These are phyloP conservation scores for Isabelozyma heimii DNA, from an alignment of 805 yeast genomes.

Conservation along the genomic window DNA sequence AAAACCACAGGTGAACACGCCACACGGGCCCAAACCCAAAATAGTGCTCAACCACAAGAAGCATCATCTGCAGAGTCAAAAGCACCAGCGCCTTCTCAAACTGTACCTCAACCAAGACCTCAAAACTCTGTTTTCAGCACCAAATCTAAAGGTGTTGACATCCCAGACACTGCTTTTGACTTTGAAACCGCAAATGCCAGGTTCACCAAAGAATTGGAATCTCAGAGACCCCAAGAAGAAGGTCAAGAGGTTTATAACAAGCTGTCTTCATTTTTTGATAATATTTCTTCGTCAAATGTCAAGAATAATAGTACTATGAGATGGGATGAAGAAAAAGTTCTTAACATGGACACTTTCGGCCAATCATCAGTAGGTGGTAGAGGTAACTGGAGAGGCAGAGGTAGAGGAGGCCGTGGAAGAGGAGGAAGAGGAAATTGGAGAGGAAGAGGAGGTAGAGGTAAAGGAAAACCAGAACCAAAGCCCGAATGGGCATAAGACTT, in stretches of 20 bases:
- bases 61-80: conserved; percentile 10
- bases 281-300: conserved; percentile 65
- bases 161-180: conserved; percentile 66
- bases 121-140: conserved; percentile 4
- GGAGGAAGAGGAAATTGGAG: conserved; percentile 15
- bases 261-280: conserved; percentile 85
- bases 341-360: conserved; percentile 84
- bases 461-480: conserved; percentile 12
- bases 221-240: conserved; percentile 27
- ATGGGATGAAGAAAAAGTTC: conserved; percentile 69
- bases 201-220: conserved; percentile 51
- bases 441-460: conserved; percentile 16
- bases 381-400: conserved; percentile 27
- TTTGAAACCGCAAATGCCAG: conserved; percentile 73
- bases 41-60: conserved; percentile 4
- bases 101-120: conserved; percentile 12
- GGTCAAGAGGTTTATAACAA: conserved; percentile 58
- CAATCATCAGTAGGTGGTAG: conserved; percentile 53
- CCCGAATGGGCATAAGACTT: conserved; percentile 32
- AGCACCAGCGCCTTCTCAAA: conserved; percentile 7
- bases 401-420: conserved; percentile 12
- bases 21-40: conserved; percentile 2
- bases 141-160: conserved; percentile 20
- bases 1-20: conserved; percentile 1
- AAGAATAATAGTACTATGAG: conserved; percentile 46